These are phyloP conservation scores for Pseudogymnoascus verrucosus DNA, from an alignment of 2,329 filamentous ascomycete species.

Conservation along the genomic window DNA sequence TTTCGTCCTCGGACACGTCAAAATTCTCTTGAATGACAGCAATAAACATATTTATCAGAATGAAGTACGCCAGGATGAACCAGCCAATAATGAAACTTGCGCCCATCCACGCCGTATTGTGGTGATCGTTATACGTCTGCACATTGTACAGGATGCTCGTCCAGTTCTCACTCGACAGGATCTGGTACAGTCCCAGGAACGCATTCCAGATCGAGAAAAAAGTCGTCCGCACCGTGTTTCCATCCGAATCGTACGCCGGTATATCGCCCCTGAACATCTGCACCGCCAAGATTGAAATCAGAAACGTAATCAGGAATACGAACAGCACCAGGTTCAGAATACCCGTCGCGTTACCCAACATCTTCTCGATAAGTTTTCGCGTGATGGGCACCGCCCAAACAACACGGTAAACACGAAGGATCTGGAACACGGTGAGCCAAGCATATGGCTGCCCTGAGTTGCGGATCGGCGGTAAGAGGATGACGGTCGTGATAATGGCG, in stretches of 20 bases:
- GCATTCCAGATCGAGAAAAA: slow-evolving; percentile 92
- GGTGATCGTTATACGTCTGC: slow-evolving; percentile 57
- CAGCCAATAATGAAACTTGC: slow-evolving; percentile 86
- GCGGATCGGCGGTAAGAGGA: slow-evolving; percentile 75
- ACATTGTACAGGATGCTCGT: slow-evolving; percentile 78
- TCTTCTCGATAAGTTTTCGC: slow-evolving; percentile 74
- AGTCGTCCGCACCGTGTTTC: slow-evolving; percentile 58
- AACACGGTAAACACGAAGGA: slow-evolving; percentile 83
- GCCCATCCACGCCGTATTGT: slow-evolving; percentile 81
- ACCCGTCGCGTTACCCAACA: slow-evolving; percentile 86
- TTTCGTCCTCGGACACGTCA: slow-evolving; percentile 96
- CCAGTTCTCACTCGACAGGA: slow-evolving; percentile 95
- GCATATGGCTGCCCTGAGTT: slow-evolving; percentile 65
- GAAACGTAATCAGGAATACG: slow-evolving; percentile 89
- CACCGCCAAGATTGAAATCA: slow-evolving; percentile 85
- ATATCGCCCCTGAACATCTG: slow-evolving; percentile 90
- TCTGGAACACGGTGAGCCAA: slow-evolving; percentile 90
- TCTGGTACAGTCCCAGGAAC: slow-evolving; percentile 95
- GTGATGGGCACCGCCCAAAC: slow-evolving; percentile 86
- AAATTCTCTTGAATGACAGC: slow-evolving; percentile 99
- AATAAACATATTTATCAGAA: slow-evolving; percentile 99
- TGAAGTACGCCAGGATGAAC: slow-evolving; percentile 94
- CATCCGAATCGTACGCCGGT: slow-evolving; percentile 51
- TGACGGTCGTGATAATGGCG: slow-evolving; percentile 73
- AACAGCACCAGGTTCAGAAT: slow-evolving; percentile 92